Base-by-base conservation (phyloP, 345 rosid species). In the Odontarrhena argentea region DNA sequence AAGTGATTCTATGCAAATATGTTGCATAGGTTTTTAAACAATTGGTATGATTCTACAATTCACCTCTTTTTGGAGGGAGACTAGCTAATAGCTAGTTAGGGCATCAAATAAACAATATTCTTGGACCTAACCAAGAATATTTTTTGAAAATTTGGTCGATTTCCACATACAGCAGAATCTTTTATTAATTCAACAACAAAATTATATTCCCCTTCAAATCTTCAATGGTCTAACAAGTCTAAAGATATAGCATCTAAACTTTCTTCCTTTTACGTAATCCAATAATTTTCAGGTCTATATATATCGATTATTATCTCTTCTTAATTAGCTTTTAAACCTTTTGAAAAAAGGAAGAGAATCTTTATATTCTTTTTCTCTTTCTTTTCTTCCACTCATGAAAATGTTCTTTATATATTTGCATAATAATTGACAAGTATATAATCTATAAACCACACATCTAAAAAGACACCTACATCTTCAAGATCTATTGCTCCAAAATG, bases 401-500 rank as follows among this genome's bases (percentile, higher is more conserved):
- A 13, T 34, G 54, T 4, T 42, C 44, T 43, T 36, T 71, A 18
- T 70, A 43, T 65, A 65, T 26, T 41, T 32, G 36, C 55, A 25
- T 42, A 60, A 73, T 35, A 44, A 18, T 18, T 18, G 22, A 18
- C 22, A 18, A 44, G 7, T 32, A 35, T 42, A 0, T 56, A 41
- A 18, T 55, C 46, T 48, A 25, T 37, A 47, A 9, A 55, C 22
- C 53, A 50, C 60, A 65, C 3, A 58, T 42, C 24, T 32, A 57
- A 35, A 43, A 63, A 51, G 11, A 15, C 67, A 32, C 12, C 43
- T n/a, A 56, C 35, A 15, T 48, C 9, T 65, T 30, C 38, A 55
- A 55, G 35, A 63, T 48, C 22, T 41, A 55, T 32, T 38, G 22
- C 63, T 71, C 8, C 9, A 72, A 18, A 18, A 89, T 87, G 91